A percentile compares a stretch with the other conserved stretches of the same genome.
These are phyloP conservation scores for Lodderomyces theae DNA, from an alignment of 1,139 yeast genomes.

Conservation along the genomic window DNA sequence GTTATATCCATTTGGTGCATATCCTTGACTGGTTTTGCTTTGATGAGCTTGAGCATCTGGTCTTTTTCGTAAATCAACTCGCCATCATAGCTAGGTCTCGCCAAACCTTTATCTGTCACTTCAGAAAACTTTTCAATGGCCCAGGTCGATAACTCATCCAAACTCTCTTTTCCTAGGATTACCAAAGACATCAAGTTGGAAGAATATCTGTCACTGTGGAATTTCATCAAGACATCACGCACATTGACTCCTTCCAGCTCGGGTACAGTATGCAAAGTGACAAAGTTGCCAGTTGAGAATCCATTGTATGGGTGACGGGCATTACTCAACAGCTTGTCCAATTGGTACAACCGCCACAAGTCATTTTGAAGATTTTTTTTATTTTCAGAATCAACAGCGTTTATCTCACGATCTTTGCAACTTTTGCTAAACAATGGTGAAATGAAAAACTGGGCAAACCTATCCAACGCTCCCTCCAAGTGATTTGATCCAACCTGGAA, in stretches of 20 bases:
- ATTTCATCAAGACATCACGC: conserved; percentile 62
- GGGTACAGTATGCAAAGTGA: conserved; percentile 61
- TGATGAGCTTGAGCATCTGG: conserved; percentile 54
- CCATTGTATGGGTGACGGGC: conserved; percentile 70
- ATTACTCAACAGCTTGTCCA: conserved; percentile 73
- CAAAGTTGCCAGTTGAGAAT: conserved; percentile 71
- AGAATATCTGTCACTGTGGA: conserved; percentile 61
- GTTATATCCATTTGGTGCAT: conserved; percentile 61
- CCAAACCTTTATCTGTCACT: conserved; percentile 55
- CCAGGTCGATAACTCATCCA: conserved; percentile 72
- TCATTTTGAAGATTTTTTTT: conserved; percentile 91
- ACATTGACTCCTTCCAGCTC: conserved; percentile 49
- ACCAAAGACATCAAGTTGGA: conserved; percentile 85
- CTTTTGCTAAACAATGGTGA: conserved; percentile 75
- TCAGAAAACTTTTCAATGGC: conserved; percentile 63
- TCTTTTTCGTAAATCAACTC: conserved; percentile 34
- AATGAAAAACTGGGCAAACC: conserved; percentile 91
- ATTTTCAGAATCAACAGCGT: conserved; percentile 94
- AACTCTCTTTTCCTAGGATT: conserved; percentile 74
- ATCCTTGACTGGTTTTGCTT: conserved; percentile 83
- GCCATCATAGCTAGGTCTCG: conserved; percentile 47
- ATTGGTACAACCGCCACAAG: conserved; percentile 81
- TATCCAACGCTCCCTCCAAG: conserved; percentile 82
- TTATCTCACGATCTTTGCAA: conserved; percentile 88
- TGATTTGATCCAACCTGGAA: conserved; percentile 78